phyloP scores from a whole-genome alignment of 2,329 filamentous ascomycete species.

The Zymoseptoria brevis region DNA sequence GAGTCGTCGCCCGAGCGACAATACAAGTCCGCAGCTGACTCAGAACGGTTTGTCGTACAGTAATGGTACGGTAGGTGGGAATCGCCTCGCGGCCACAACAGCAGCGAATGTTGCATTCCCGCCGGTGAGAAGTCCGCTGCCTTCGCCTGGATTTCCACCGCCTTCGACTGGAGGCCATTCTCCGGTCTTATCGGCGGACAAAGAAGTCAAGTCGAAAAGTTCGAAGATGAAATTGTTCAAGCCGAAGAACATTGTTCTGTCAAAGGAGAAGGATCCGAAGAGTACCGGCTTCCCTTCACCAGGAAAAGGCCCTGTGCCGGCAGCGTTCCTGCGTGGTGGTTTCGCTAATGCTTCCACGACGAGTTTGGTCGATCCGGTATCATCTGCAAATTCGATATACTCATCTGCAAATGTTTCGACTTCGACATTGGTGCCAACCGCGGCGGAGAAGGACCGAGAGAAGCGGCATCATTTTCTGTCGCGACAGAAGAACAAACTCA shows the following conservation, averaged over 20 bases:
- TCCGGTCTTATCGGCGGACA: slow-evolving; percentile 30
- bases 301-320: slow-evolving; percentile 29
- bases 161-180: slow-evolving; percentile 5
- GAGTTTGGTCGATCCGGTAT: slow-evolving; percentile 55
- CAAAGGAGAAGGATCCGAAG: slow-evolving; percentile 56
- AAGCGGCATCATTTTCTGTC: slow-evolving; percentile 75
- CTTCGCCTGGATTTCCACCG: slow-evolving; percentile 32
- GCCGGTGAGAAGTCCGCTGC: slow-evolving; percentile 44
- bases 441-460: slow-evolving; percentile 58
- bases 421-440: slow-evolving; percentile 61
- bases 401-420: slow-evolving; percentile 68
- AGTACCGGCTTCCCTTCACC: slow-evolving; percentile 66
- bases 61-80: slow-evolving; percentile 53
- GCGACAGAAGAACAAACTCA: slow-evolving; percentile 69
- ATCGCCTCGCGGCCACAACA: slow-evolving; percentile 58
- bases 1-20: slow-evolving; percentile 21
- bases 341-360: slow-evolving; percentile 61
- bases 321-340: slow-evolving; percentile 57
- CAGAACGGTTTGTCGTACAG: slow-evolving; percentile 38
- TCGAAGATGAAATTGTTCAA: slow-evolving; percentile 76
- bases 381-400: slow-evolving; percentile 57
- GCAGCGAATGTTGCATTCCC: slow-evolving; percentile 69
- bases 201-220: slow-evolving; percentile 60
- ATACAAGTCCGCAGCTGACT: slow-evolving; percentile 22
- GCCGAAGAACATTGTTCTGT: slow-evolving; percentile 64